A percentile compares a stretch with the other conserved stretches of the same genome.
Conservation (phyloP, 169 alveolate genomes). For the Theileria sp. region DNA sequence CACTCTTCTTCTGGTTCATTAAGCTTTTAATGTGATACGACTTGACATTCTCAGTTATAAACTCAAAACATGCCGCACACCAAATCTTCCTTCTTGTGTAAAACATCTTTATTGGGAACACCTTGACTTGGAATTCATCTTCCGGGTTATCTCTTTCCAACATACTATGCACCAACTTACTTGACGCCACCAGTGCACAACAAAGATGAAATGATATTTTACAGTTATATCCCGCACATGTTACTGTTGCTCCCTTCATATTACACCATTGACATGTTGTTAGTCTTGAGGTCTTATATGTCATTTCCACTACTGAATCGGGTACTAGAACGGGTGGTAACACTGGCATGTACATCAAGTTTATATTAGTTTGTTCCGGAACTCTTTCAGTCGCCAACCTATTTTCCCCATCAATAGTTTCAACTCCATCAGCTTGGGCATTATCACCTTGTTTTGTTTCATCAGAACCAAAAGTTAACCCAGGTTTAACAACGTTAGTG, state of each 20-base stretch:
- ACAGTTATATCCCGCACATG: constrained; percentile 66
- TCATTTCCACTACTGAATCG: constrained; percentile 61
- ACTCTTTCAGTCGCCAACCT: not conserved
- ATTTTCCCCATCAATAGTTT: constrained; percentile 12
- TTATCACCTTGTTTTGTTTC: not conserved
- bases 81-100: constrained; percentile 66
- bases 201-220: constrained; percentile 62
- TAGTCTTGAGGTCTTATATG: constrained; percentile 39
- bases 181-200: constrained; percentile 66
- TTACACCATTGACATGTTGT: constrained; percentile 64
- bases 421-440: not conserved
- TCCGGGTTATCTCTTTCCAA: not conserved
- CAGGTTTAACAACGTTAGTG: no score
- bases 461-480: not conserved
- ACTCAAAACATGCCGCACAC: constrained; percentile 69
- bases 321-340: constrained; percentile 66
- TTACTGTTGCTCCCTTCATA: constrained; percentile 63
- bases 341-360: constrained; percentile 37
- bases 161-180: constrained; percentile 3
- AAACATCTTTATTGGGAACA: constrained; percentile 66
- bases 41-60: not conserved
- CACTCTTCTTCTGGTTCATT: not conserved
- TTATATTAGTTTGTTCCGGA: constrained; percentile 3
- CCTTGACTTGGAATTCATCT: constrained; percentile 29
- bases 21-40: constrained; percentile 22